Base-by-base conservation (phyloP, 2,329 filamentous ascomycete genomes). In the Peltaster fructicola region DNA sequence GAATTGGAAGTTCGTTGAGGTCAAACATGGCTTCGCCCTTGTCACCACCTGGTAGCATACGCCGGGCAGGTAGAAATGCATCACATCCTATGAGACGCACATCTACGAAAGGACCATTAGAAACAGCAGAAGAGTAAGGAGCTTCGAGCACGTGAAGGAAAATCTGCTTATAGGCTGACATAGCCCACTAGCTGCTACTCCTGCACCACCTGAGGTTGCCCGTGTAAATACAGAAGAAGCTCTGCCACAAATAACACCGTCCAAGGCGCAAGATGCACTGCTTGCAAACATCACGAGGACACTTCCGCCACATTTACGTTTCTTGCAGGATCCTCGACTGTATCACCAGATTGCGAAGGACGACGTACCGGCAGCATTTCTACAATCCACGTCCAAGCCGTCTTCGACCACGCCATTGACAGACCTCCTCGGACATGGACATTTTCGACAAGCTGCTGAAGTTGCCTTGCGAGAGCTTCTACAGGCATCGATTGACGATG, bases 101-200 rank as follows among this genome's bases (percentile, higher is more conserved):
- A 20, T 65, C 73, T 21, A 88, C 80, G 4, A 78, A 72, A 49
- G 80, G 79, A 1, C 81, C 81, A 4, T 57, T 91, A 11, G 80
- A 88, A 18, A 39, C 33, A 41, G 55, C 59, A 33, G 68, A 73
- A 34, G 75, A 85, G 76, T 85, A 61, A 52, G 70, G 50, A 12
- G 7, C 4, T 12, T 5, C n/a, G 26, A n/a, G n/a, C n/a, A n/a
- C n/a, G n/a, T n/a, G n/a, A n/a, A n/a, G 19, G 14, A 13, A 9
- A n/a, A n/a, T n/a, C n/a, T n/a, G n/a, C n/a, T n/a, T n/a, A n/a
- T n/a, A 25, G 30, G 25, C 26, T 27, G 26, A 27, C 31, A 16
- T 30, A 44, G 43, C 31, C 40, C 39, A 8, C 30, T 45, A 18
- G 35, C 38, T 22, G 25, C 25, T 10, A 15, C 21, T 10, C 15